Evolutionary conservation across 257 asterid species (phyloP).

Genomic region (Fraxinus anomala): DNA sequence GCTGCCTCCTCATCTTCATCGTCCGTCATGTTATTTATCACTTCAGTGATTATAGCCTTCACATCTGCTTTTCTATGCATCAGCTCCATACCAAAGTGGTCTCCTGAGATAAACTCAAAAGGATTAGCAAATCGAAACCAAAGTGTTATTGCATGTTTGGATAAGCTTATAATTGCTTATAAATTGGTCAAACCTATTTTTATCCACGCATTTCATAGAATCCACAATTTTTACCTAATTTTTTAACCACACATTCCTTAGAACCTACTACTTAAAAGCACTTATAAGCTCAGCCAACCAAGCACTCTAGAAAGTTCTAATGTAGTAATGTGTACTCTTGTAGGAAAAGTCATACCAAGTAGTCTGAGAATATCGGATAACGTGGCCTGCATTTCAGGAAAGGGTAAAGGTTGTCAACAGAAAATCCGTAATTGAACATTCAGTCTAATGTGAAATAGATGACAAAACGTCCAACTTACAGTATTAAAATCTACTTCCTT

Average conservation of each 20-base stretch:
- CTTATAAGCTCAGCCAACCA: neutral
- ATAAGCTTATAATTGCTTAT: neutral
- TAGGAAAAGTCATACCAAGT: slow-evolving; percentile 61
- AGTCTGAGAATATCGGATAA: slow-evolving; percentile 79
- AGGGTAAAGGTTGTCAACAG: slow-evolving; percentile 21
- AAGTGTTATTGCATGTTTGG: neutral
- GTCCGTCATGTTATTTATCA: slow-evolving; percentile 78
- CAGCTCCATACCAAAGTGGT: slow-evolving; percentile 66
- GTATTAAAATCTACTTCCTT: slow-evolving; percentile 84
- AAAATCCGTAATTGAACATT: neutral
- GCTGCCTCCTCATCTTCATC: slow-evolving; percentile 68
- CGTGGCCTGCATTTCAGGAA: slow-evolving; percentile 68
- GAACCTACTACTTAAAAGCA: neutral
- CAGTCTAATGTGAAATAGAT: slow-evolving; percentile 4
- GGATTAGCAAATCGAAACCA: slow-evolving; percentile 20
- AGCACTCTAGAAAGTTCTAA: neutral
- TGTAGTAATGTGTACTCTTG: neutral
- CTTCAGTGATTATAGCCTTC: slow-evolving; percentile 80
- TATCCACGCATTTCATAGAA: neutral
- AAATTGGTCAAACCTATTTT: neutral
- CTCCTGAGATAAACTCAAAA: slow-evolving; percentile 41
- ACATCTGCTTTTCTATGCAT: slow-evolving; percentile 74
- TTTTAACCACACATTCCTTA: too few relatives aligned
- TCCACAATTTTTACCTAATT: too few relatives aligned
- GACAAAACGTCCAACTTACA: slow-evolving; percentile 46